Evolutionary conservation across 164 flowering plant species (phyloP).

Genomic region (Houttuynia cordata): DNA sequence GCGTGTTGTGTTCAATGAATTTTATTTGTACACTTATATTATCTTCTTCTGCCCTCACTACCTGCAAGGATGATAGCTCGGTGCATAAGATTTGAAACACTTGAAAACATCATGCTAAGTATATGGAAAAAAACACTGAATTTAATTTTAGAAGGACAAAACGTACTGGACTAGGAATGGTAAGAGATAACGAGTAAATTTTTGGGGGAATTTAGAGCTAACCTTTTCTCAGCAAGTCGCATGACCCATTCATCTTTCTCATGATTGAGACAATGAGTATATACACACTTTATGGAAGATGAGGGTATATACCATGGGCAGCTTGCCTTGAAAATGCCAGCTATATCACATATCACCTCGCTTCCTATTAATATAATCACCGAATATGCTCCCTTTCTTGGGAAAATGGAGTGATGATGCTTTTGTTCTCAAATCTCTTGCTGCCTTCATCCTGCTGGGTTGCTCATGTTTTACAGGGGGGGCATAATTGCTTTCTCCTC

Average conservation of each 20-base stretch:
- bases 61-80: background rate
- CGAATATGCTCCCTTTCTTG: constrained; percentile 55
- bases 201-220: background rate
- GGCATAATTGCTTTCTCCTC: constrained; percentile 45
- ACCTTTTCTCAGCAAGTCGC: too few species aligned
- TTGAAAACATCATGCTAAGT: background rate
- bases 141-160: background rate
- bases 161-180: too few species aligned
- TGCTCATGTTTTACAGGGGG: constrained; percentile 27
- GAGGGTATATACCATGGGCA: too few species aligned
- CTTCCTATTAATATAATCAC: constrained; percentile 27
- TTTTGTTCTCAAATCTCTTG: constrained; percentile 45
- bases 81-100: background rate
- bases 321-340: too few species aligned
- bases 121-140: too few species aligned
- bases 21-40: background rate
- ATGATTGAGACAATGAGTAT: background rate
- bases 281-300: background rate
- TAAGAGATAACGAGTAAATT: background rate
- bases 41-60: constrained; percentile 5
- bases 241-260: background rate
- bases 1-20: too few species aligned
- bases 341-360: too few species aligned
- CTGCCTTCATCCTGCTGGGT: constrained; percentile 30
- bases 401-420: constrained; percentile 68